Base-by-base conservation (phyloP, 2,329 filamentous ascomycete genomes). In the Acephala macrosclerotiorum region DNA sequence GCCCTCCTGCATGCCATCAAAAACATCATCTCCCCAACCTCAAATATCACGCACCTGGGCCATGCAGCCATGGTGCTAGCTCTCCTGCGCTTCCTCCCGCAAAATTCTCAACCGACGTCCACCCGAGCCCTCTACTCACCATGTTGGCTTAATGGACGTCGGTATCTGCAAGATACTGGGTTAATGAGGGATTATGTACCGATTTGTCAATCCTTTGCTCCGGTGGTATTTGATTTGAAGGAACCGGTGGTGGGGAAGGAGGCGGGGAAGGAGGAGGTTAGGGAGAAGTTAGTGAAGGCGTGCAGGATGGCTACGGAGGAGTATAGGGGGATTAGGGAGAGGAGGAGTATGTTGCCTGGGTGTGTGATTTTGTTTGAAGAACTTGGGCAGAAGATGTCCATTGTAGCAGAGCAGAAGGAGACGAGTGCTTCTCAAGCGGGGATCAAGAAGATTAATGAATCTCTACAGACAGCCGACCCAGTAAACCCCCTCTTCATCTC, bases 101-200 rank as follows among this genome's bases (percentile, higher is more conserved):
- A n/a, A n/a, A 14, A 45, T 25, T 20, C n/a, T 45, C 33, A 53
- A n/a, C 16, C 49, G n/a, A 4, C 36, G 14, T 7, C 14, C 29
- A 20, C 58, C 33, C 40, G 53, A 58, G 56, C 56, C 0, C 56
- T 73, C 5, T 66, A 66, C 47, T 72, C 71, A 0, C 66, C 69
- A 35, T 73, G 71, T 42, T 73, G 68, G 67, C 60, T 72, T 8
- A 72, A 71, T 40, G 70, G 70, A 8, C 66, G 71, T 12, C 66
- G 67, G 0, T 72, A 71, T 57, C 66, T 73, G 6, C 45, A n/a
- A 1, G 12, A 26, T 0, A 33, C 12, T 45, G 56, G 26, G 2
- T 35, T 53, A 33, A 40, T 2, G 11, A 63, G 55, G 14, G 14
- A 35, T 12, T 70, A 70, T 22, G 66, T 71, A 1, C 71, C 69